Evolutionary conservation across 2,329 filamentous ascomycete genomes (phyloP).

Genomic region (Aphanoascus verrucosus): DNA sequence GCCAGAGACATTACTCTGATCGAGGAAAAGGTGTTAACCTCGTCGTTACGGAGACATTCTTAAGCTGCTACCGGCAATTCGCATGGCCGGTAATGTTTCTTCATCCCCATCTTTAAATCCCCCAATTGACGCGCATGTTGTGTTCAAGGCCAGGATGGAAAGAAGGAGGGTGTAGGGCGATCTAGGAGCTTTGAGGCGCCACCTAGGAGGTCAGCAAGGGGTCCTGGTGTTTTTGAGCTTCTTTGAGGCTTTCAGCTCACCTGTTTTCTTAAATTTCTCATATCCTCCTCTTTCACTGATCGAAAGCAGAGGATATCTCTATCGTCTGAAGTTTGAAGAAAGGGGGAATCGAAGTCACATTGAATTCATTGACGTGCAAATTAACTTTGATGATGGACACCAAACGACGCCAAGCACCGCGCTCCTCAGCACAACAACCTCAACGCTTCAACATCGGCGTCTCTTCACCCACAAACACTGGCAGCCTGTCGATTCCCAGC

Average conservation of each 20-base stretch:
- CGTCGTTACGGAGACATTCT: background rate
- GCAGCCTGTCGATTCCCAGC: conserved; percentile 1
- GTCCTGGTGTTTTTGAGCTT: background rate
- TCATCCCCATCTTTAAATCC: background rate
- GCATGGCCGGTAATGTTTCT: background rate
- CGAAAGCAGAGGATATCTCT: background rate
- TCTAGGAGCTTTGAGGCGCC: background rate
- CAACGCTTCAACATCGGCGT: conserved; percentile 6
- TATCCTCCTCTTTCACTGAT: background rate
- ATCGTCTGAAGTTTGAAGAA: background rate
- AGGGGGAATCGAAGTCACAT: background rate
- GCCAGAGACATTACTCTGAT: background rate
- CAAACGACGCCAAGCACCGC: conserved; percentile 14
- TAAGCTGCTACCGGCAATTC: background rate
- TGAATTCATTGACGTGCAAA: background rate
- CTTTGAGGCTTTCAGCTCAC: background rate
- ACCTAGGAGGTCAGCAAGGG: conserved; percentile 2
- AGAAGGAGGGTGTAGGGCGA: conserved; percentile 5
- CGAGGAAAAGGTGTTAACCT: background rate
- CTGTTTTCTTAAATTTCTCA: background rate
- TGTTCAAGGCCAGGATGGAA: background rate
- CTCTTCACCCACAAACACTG: conserved; percentile 2
- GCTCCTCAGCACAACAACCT: conserved; percentile 10
- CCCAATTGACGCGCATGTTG: background rate
- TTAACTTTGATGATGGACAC: conserved; percentile 7